Conservation (phyloP, 208 protist genomes). For the Trypanosoma mega region DNA sequence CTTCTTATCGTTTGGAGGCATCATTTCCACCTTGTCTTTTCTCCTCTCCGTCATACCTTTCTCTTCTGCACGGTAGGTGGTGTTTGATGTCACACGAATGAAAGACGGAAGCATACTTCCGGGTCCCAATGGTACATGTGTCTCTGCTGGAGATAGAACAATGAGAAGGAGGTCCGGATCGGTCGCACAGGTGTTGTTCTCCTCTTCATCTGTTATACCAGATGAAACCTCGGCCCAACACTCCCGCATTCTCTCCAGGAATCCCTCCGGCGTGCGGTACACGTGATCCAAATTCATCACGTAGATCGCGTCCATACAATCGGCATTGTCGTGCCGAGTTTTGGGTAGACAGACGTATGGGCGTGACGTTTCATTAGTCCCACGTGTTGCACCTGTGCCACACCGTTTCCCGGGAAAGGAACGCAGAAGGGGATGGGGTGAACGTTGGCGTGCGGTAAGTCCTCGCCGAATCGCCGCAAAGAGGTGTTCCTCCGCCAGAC, state of each 20-base stretch:
- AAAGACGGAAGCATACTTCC: constrained; percentile 25
- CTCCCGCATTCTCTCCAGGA: constrained; percentile 7
- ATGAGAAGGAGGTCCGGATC: constrained; percentile 20
- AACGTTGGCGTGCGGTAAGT: background rate
- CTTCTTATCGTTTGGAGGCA: too few species aligned
- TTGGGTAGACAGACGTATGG: background rate
- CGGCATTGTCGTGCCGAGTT: background rate
- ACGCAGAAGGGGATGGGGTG: constrained; percentile 7
- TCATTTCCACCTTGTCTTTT: background rate
- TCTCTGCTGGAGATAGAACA: constrained; percentile 20
- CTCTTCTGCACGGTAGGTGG: background rate
- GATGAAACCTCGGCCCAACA: constrained; percentile 5
- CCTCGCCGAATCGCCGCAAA: constrained; percentile 9
- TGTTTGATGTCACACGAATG: background rate
- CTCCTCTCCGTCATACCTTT: background rate
- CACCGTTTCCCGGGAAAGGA: background rate
- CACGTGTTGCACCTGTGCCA: background rate
- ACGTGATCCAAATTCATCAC: constrained; percentile 12
- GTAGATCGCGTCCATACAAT: background rate
- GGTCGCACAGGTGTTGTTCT: background rate
- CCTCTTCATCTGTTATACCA: background rate
- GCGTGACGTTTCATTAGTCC: background rate
- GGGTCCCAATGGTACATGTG: background rate
- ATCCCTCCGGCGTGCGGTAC: constrained; percentile 1
- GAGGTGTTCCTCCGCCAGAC: background rate